Base-by-base conservation (phyloP, 2,329 filamentous ascomycete species). In the Alternaria sp. region DNA sequence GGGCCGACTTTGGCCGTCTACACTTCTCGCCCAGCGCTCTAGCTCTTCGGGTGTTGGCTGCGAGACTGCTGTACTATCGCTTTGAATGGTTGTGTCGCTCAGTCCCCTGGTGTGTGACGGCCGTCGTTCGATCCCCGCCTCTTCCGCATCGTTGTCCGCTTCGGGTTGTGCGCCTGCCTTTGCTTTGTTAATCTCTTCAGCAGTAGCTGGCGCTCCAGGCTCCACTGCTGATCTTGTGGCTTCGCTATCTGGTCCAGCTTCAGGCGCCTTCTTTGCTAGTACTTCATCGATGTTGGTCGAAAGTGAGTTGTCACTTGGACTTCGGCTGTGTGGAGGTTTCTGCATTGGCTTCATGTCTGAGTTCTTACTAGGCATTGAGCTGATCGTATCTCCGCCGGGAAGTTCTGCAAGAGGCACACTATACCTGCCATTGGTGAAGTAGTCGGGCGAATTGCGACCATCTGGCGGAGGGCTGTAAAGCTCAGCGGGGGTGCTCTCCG, bases 31-130 rank as follows among this genome's bases (percentile, higher is more conserved):
- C 77, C 77, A 79, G 12, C 55, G 63, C 50, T 75, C 71, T 45
- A 75, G 46, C 43, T 79, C 75, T 51, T 79, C 76, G 18, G 75
- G 71, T 33, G 76, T 78, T 2, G 76, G 75, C 28, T 77, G 69
- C n/a, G 75, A 78, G 10, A 79, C 73, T 8, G 71, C 77, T 43
- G 77, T 79, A 51, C 67, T 76, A 11, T 78, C 75, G 51, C 75
- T 78, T 25, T 74, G 67, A 2, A 78, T 58, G 5, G 77, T 78
- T 3, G 63, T 69, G 60, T 79, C 75, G 64, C 77, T 79, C 12
- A 75, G 56, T 3, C 73, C 76, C 45, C 77, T 64, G 5, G 69
- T 59, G 55, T 79, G 76, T n/a, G 75, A 73, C 26, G 76, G 74
- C 1, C 74, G 70, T 33, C 72, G 68, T 30, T 76, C 70, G 8